These are phyloP conservation scores for Botrytis byssoidea DNA, from an alignment of 2,329 filamentous ascomycete genomes.

Conservation along the genomic window DNA sequence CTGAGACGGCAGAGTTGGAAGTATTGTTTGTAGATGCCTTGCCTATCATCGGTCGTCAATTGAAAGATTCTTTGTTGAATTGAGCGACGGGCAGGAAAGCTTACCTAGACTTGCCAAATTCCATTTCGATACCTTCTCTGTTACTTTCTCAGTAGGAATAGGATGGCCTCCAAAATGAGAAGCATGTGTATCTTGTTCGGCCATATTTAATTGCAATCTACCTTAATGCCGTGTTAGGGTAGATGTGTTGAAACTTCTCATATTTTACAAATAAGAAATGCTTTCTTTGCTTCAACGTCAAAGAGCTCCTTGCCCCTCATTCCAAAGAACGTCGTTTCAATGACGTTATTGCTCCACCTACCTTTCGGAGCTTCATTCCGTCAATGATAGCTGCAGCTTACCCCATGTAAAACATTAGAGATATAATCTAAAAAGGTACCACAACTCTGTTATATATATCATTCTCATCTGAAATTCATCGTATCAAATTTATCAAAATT, in stretches of 20 bases:
- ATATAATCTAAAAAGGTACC: not conserved
- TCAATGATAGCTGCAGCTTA: not conserved
- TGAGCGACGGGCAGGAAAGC: not conserved
- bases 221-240: not conserved
- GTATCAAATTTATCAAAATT: not conserved
- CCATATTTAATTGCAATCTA: not conserved
- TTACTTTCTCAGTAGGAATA: conserved; percentile 8
- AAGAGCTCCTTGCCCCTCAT: not conserved
- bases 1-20: not conserved
- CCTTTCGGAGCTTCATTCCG: not conserved
- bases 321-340: not conserved
- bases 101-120: conserved; percentile 13
- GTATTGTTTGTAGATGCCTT: conserved; percentile 13
- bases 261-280: not conserved
- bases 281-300: not conserved
- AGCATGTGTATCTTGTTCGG: conserved; percentile 19
- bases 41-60: not conserved
- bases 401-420: not conserved
- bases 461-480: not conserved
- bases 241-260: not conserved
- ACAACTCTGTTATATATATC: not conserved
- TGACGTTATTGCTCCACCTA: conserved; percentile 7
- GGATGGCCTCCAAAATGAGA: conserved; percentile 21
- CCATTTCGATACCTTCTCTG: not conserved
- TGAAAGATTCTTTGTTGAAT: not conserved